Percentiles rank a stretch among this genome's conserved stretches.
phyloP scores from a whole-genome alignment of 495 filamentous ascomycete species.

The Hyphodiscus hymeniophilus region DNA sequence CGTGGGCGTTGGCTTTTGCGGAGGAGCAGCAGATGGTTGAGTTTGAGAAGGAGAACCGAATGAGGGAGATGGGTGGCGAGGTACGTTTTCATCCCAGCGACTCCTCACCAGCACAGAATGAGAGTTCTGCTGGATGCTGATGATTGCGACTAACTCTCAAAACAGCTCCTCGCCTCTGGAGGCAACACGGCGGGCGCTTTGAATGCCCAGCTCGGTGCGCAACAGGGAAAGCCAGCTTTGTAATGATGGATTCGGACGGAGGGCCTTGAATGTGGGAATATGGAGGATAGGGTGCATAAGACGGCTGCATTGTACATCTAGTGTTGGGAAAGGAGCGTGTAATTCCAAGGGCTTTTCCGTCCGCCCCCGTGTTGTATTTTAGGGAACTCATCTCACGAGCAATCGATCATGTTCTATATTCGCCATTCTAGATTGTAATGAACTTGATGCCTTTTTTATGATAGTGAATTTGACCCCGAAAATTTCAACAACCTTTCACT shows the following conservation, averaged over 20 bases:
- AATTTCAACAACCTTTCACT: not conserved
- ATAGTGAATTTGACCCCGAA: not conserved
- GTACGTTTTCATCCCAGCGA: conserved; percentile 8
- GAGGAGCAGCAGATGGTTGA: conserved; percentile 95
- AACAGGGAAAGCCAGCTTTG: conserved; percentile 22
- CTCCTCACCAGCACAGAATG: not conserved
- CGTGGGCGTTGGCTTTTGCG: conserved; percentile 82
- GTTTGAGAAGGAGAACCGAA: conserved; percentile 94
- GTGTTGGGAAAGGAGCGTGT: conserved; percentile 13
- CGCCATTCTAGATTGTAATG: too few relatives aligned
- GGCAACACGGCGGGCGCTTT: conserved; percentile 9
- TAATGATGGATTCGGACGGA: conserved; percentile 14
- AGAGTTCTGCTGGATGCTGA: too few relatives aligned
- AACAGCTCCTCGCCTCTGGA: conserved; percentile 14
- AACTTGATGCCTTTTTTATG: not conserved
- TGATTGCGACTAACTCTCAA: not conserved
- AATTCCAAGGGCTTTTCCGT: conserved; percentile 7
- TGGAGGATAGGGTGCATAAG: conserved; percentile 2
- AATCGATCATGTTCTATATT: conserved; percentile 8
- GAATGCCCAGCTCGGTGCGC: conserved; percentile 20
- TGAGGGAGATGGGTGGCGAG: conserved; percentile 63
- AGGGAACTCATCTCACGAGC: conserved; percentile 22
- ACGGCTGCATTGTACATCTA: conserved; percentile 21
- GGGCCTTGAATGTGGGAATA: not conserved
- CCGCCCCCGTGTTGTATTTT: conserved; percentile 22